phyloP scores from a whole-genome alignment of 2,329 filamentous ascomycete genomes.

The Monilinia fructicola region DNA sequence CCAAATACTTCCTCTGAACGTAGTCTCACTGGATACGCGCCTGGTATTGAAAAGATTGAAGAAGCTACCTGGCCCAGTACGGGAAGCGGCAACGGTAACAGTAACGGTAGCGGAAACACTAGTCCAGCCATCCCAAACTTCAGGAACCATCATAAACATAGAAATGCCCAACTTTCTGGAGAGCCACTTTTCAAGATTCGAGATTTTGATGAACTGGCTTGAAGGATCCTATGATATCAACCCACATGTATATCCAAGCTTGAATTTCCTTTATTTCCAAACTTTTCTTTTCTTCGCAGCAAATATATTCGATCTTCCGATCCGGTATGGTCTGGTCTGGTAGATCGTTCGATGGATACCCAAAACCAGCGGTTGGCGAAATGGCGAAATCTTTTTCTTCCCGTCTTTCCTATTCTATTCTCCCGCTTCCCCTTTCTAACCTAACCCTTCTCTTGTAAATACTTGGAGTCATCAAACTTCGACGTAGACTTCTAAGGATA shows the following conservation, averaged over 20 bases:
- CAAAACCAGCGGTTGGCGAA: neutral
- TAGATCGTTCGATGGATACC: constrained; percentile 2
- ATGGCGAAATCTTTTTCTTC: too few relatives aligned
- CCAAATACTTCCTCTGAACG: neutral
- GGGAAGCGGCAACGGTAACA: neutral
- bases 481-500: too few relatives aligned
- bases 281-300: neutral
- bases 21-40: constrained; percentile 9
- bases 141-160: neutral
- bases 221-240: neutral
- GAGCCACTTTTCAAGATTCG: neutral
- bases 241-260: neutral
- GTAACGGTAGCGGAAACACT: neutral
- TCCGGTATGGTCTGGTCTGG: neutral
- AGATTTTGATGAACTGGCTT: constrained; percentile 16
- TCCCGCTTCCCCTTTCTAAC: too few relatives aligned
- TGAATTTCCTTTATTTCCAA: neutral
- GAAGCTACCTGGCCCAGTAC: neutral
- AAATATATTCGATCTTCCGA: neutral
- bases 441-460: too few relatives aligned
- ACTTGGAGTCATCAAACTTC: too few relatives aligned
- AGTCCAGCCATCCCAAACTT: neutral
- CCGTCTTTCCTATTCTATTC: too few relatives aligned
- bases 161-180: neutral
- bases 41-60: constrained; percentile 15